Evolutionary conservation across 768 basidiomycete genomes (phyloP).

Genomic region (Boletus pseudopeckii): DNA sequence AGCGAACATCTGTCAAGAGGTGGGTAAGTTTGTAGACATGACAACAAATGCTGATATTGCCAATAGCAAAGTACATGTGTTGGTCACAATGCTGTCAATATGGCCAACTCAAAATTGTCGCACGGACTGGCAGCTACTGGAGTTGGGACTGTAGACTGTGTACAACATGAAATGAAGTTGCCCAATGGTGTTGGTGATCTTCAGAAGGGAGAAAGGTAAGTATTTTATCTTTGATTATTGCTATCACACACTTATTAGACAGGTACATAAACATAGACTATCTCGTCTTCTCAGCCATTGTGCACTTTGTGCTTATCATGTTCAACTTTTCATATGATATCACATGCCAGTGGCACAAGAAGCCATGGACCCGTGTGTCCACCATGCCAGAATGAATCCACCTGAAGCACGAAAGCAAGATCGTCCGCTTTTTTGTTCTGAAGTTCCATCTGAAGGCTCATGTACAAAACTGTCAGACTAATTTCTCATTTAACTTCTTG

Average conservation of each 20-base stretch:
- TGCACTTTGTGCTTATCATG: neutral
- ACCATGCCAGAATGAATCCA: neutral
- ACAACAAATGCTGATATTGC: neutral
- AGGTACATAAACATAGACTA: too few species aligned
- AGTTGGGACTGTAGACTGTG: neutral
- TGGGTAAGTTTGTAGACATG: neutral
- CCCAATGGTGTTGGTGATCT: neutral
- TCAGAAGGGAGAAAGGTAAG: conserved; percentile 1
- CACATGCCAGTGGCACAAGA: too few species aligned
- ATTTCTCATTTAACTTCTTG: too few species aligned
- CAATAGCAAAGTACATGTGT: neutral
- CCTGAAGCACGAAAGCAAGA: neutral
- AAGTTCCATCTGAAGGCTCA: neutral
- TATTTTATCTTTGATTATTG: too few species aligned
- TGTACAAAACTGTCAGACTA: neutral
- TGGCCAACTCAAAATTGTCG: neutral
- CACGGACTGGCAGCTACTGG: neutral
- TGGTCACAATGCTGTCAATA: neutral
- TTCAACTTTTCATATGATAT: neutral
- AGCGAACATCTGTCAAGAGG: conserved; percentile 9
- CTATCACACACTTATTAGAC: too few species aligned
- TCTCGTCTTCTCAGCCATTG: too few species aligned
- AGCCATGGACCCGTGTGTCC: neutral
- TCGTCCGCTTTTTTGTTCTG: neutral
- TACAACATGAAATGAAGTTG: neutral